phyloP scores from a whole-genome alignment of 1,284 basidiomycete species.

The Cystobasidium slooffiae region DNA sequence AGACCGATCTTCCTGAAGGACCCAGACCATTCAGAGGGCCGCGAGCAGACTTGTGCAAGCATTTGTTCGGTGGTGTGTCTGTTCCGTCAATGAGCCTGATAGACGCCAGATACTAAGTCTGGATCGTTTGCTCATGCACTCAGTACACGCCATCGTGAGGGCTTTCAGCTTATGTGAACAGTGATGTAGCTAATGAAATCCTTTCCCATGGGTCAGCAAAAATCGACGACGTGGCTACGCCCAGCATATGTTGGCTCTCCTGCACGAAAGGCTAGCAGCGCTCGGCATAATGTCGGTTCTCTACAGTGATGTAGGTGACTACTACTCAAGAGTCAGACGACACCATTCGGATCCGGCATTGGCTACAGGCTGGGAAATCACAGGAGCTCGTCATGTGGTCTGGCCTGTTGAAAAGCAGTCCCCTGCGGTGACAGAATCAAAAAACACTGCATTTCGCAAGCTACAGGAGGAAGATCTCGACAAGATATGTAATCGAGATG shows the following conservation, averaged over 20 bases:
- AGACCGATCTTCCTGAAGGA: constrained; percentile 28
- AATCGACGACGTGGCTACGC: constrained; percentile 36
- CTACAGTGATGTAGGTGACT: constrained; percentile 33
- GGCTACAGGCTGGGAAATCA: constrained; percentile 32
- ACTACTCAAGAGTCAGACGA: constrained; percentile 27
- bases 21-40: neutral
- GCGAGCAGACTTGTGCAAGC: neutral
- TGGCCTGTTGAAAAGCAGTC: constrained; percentile 9
- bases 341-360: neutral
- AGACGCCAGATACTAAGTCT: neutral
- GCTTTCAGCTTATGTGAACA: neutral
- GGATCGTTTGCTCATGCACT: neutral
- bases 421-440: neutral
- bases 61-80: constrained; percentile 25
- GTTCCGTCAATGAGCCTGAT: neutral
- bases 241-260: constrained; percentile 18
- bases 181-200: neutral
- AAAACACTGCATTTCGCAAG: neutral
- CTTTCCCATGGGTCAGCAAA: neutral
- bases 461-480: constrained; percentile 11
- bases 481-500: constrained; percentile 22
- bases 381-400: neutral
- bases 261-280: constrained; percentile 17
- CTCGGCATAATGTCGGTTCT: constrained; percentile 16
- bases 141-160: constrained; percentile 29